These are phyloP conservation scores for Saccharomycopsis hybrid DNA, from an alignment of 1,139 yeast species.

Conservation along the genomic window DNA sequence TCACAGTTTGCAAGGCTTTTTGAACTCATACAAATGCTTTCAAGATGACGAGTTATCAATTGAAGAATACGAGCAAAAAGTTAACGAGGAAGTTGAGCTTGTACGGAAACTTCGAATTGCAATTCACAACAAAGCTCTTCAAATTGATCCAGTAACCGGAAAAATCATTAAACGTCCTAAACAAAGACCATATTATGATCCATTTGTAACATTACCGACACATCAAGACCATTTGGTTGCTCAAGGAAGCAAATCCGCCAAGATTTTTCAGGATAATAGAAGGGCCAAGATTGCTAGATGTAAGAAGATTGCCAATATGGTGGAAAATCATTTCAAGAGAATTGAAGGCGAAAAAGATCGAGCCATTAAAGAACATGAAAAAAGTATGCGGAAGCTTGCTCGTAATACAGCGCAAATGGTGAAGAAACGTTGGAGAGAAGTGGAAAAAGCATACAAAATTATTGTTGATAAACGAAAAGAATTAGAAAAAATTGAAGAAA, in stretches of 20 bases:
- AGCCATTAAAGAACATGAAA: conserved; percentile 63
- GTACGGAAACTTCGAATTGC: conserved; percentile 48
- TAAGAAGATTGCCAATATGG: conserved; percentile 69
- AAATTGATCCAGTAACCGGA: conserved; percentile 34
- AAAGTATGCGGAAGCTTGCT: conserved; percentile 60
- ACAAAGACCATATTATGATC: conserved; percentile 33
- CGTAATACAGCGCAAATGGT: conserved; percentile 78
- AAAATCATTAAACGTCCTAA: conserved; percentile 30
- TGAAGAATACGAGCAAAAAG: conserved; percentile 42
- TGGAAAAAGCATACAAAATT: conserved; percentile 69
- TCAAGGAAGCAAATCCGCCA: conserved; percentile 72
- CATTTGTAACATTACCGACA: conserved; percentile 41
- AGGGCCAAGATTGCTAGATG: conserved; percentile 62
- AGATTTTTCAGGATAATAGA: conserved; percentile 61
- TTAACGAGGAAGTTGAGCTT: conserved; percentile 40
- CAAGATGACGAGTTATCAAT: conserved; percentile 48
- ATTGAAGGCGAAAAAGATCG: conserved; percentile 86
- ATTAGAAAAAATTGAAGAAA: conserved; percentile 64
- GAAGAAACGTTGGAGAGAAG: conserved; percentile 84
- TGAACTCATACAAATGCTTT: conserved; percentile 47
- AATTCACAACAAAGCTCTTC: conserved; percentile 42
- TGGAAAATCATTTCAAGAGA: conserved; percentile 82
- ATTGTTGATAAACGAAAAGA: conserved; percentile 35
- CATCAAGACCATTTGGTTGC: conserved; percentile 67
- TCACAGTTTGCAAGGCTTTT: conserved; percentile 35